Percentiles rank a stretch among this genome's conserved stretches.
phyloP scores from a whole-genome alignment of 73 alveolate species.

The Effrenium voratum region DNA sequence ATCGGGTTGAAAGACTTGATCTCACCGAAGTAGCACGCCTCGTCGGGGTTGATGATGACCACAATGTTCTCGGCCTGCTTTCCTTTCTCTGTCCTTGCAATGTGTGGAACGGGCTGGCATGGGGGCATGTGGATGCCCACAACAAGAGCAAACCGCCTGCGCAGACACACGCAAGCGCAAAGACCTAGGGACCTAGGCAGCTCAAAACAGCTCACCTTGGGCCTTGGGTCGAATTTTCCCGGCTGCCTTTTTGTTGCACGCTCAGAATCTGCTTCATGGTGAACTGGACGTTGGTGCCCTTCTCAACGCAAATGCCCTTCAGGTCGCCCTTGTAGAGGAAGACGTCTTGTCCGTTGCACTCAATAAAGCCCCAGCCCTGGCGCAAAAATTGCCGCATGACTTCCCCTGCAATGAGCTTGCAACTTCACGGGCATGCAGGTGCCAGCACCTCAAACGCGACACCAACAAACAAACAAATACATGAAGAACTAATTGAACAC shows the following conservation, averaged over 20 bases:
- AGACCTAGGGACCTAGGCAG: neutral
- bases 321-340: conserved; percentile 45
- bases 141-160: too few relatives aligned
- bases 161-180: neutral
- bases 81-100: conserved; percentile 63
- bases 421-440: too few relatives aligned
- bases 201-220: neutral
- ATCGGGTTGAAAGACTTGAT: conserved; percentile 26
- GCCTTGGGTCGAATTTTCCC: neutral
- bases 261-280: conserved; percentile 19
- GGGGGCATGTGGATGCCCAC: neutral
- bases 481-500: too few relatives aligned
- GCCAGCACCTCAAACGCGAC: too few relatives aligned
- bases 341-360: conserved; percentile 72
- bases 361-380: conserved; percentile 80
- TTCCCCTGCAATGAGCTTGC: too few relatives aligned
- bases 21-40: conserved; percentile 44
- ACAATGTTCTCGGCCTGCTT: conserved; percentile 53
- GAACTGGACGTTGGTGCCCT: conserved; percentile 45
- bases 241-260: too few relatives aligned
- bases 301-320: conserved; percentile 60
- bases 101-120: neutral
- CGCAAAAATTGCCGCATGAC: too few relatives aligned
- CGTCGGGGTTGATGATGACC: conserved; percentile 53
- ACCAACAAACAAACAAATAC: too few relatives aligned